Evolutionary conservation across 495 filamentous ascomycete genomes (phyloP).

Genomic region (Annulohypoxylon maeteangense): DNA sequence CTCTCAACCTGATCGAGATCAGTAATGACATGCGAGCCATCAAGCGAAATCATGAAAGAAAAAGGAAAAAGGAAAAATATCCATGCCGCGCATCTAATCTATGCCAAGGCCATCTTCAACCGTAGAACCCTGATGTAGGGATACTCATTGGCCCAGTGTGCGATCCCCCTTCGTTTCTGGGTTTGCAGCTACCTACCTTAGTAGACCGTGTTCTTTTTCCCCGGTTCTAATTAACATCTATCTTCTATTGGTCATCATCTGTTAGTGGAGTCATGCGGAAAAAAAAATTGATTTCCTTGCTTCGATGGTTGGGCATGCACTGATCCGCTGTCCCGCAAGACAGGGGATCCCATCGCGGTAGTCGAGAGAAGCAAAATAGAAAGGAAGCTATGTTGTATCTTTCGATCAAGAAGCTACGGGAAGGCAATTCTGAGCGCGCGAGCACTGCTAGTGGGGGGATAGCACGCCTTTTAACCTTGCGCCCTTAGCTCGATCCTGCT

Average conservation of each 20-base stretch:
- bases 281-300: constrained; percentile 10
- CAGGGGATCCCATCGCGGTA: constrained; percentile 1
- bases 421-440: constrained; percentile 30
- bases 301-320: constrained; percentile 24
- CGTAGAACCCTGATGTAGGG: constrained; percentile 13
- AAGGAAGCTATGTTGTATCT: constrained; percentile 36
- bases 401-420: constrained; percentile 38
- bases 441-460: constrained; percentile 10
- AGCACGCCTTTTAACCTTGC: constrained; percentile 4
- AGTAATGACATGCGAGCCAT: constrained; percentile 11
- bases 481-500: constrained; percentile 3
- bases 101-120: constrained; percentile 29
- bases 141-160: constrained; percentile 18
- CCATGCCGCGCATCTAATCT: background rate
- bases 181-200: constrained; percentile 34
- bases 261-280: constrained; percentile 27
- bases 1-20: constrained; percentile 26
- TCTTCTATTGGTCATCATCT: constrained; percentile 17
- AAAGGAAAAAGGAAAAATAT: constrained; percentile 21
- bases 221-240: background rate
- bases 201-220: constrained; percentile 28
- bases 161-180: constrained; percentile 13
- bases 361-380: constrained; percentile 19
- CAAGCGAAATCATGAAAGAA: background rate
- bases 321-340: constrained; percentile 15